Evolutionary conservation across 2,329 filamentous ascomycete genomes (phyloP).

Genomic region (Tolypocladium capitatum): DNA sequence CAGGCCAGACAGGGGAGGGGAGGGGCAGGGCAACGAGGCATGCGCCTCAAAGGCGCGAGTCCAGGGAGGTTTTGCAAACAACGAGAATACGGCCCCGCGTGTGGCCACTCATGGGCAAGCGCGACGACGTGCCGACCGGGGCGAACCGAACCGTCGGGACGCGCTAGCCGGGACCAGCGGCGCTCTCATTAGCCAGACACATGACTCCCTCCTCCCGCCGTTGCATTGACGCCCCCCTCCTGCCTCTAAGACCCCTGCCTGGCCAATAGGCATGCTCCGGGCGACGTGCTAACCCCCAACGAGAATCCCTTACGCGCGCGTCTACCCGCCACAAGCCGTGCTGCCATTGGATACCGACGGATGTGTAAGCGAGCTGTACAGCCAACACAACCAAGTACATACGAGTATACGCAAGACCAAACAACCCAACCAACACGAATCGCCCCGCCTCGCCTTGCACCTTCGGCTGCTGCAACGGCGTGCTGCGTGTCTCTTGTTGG

Average conservation of each 20-base stretch:
- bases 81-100: not conserved
- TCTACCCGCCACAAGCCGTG: conserved; percentile 11
- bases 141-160: conserved; percentile 23
- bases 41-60: not conserved
- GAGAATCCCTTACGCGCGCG: conserved; percentile 16
- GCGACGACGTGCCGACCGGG: conserved; percentile 7
- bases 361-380: conserved; percentile 15
- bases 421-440: not conserved
- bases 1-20: not conserved
- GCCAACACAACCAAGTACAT: too few species aligned
- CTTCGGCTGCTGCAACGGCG: not conserved
- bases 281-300: conserved; percentile 5
- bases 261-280: conserved; percentile 16
- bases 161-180: conserved; percentile 15
- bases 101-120: conserved; percentile 1
- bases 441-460: not conserved
- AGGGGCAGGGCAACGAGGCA: not conserved
- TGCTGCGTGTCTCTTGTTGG: not conserved
- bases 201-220: conserved; percentile 5
- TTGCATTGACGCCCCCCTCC: not conserved
- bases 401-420: too few species aligned
- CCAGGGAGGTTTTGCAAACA: not conserved
- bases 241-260: conserved; percentile 1
- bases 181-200: conserved; percentile 8
- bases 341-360: conserved; percentile 17